Evolutionary conservation across 176 grass and related monocot genomes (phyloP), one percentile per base, ranked within the genome.

Genomic region (Carex myosuroides): DNA sequence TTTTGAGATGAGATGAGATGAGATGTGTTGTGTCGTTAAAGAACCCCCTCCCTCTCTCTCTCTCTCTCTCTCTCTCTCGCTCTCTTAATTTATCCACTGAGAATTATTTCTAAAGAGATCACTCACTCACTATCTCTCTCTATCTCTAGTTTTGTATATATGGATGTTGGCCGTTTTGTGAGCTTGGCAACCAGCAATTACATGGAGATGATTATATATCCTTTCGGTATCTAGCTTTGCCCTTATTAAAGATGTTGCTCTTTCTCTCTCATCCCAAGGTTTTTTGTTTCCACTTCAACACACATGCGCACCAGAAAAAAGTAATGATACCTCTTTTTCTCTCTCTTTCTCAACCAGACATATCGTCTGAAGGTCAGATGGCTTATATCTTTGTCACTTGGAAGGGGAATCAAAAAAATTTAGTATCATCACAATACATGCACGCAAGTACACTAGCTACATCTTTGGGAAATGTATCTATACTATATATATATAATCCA

Each of bases 381-480:
- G 79, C 66, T 83, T 87, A 82, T 75, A 87, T 83, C 84, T 54
- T 89, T 86, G 66, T 89, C 88, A 79, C 88, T 81, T 89, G 88
- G 84, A 89, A 83, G 65, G 16, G 10, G 13, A 67, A 35, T 17
- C 82, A 84, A 73, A 80, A 68, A 68, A 73, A 22, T 50, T 82
- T 86, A 83, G 37, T 72, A 52, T 78, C 79, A 59, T 67, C 30
- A 32, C 24, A 64, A 64, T 64, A 64, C 29, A 85, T 77, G 64
- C 42, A 66, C 7, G 46, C 44, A 33, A 79, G 8, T 70, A 79
- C 53, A 55, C 3, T 5, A 39, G 5, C 37, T 32, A 10, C 5
- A 24, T 11, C 48, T 44, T 44, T 44, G 42, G 42, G 42, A 44
- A 44, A 44, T 44, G 7, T 70, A 68, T 70, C 10, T 70, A 22